Conservation (phyloP, 805 yeast genomes). For the Monosporozyma servazzii region DNA sequence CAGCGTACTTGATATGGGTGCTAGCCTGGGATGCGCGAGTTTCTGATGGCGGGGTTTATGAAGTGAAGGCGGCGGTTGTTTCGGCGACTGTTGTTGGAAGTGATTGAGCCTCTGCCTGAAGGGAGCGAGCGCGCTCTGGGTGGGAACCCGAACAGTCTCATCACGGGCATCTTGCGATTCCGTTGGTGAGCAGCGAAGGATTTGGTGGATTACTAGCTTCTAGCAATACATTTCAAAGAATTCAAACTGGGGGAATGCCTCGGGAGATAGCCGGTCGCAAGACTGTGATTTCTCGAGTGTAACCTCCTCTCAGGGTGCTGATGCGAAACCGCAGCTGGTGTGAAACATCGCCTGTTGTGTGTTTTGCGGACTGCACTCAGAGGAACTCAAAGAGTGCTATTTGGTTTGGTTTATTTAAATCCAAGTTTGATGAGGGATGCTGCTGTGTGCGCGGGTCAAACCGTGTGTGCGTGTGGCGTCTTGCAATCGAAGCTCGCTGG, state of each 20-base stretch:
- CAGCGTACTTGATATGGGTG: not conserved
- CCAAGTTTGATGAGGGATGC: conserved; percentile 7
- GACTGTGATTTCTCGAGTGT: conserved; percentile 22
- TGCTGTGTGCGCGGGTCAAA: conserved; percentile 13
- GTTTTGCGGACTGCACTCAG: conserved; percentile 25
- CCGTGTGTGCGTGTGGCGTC: conserved; percentile 7
- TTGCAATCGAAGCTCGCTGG: not conserved
- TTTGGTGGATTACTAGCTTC: conserved; percentile 29
- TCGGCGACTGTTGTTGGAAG: too few relatives aligned
- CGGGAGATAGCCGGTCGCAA: conserved; percentile 20
- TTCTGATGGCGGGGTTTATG: not conserved
- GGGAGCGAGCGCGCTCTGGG: not conserved
- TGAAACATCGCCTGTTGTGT: conserved; percentile 18
- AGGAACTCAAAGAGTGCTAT: conserved; percentile 29
- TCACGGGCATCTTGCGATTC: conserved; percentile 27
- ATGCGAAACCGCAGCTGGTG: conserved; percentile 21
- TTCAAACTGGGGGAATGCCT: conserved; percentile 25
- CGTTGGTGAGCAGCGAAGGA: conserved; percentile 29
- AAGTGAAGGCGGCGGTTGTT: too few relatives aligned
- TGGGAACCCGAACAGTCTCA: conserved; percentile 27
- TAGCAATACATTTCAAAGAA: conserved; percentile 24
- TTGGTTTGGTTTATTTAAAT: conserved; percentile 9
- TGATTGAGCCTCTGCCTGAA: not conserved
- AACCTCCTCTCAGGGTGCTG: conserved; percentile 28
- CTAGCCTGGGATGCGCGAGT: not conserved